These are phyloP conservation scores for Rhododendron henanense DNA, from an alignment of 148 eudicot genomes.

Conservation along the genomic window DNA sequence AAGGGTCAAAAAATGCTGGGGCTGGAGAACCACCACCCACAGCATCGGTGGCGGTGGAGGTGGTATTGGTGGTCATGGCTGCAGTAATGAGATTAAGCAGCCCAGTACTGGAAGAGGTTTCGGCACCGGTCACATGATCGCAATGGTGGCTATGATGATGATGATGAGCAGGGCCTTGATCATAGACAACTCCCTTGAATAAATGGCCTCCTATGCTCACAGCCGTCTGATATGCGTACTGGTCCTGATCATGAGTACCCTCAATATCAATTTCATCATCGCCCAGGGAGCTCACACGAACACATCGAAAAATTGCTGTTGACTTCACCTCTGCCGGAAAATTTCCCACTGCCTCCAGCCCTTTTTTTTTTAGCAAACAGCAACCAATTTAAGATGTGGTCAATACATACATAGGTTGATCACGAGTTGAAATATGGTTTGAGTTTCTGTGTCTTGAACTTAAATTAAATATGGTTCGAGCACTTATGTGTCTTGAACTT, in stretches of 20 bases:
- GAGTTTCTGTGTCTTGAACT: too few species aligned
- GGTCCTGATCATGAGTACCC: constrained; percentile 23
- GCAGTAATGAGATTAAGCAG: constrained; percentile 25
- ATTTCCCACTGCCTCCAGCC: constrained; percentile 48
- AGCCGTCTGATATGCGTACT: constrained; percentile 76
- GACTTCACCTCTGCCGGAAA: constrained; percentile 65
- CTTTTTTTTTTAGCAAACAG: constrained; percentile 16
- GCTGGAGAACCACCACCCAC: too few species aligned
- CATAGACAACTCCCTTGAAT: constrained; percentile 55
- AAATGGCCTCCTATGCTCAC: constrained; percentile 79
- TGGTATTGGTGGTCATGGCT: constrained; percentile 2
- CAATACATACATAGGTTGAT: too few species aligned
- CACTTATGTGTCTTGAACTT: too few species aligned
- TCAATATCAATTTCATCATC: constrained; percentile 19
- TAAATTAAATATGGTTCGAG: too few species aligned
- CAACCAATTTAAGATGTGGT: neutral
- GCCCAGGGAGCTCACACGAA: constrained; percentile 65
- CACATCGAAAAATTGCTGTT: constrained; percentile 58
- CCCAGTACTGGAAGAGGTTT: constrained; percentile 24
- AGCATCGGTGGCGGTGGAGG: constrained; percentile 10
- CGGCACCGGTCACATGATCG: constrained; percentile 2
- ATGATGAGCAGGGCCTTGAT: constrained; percentile 48
- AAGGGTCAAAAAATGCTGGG: constrained; percentile 35
- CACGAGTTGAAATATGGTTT: too few species aligned
- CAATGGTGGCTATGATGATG: too few species aligned